phyloP scores from a whole-genome alignment of 2,329 filamentous ascomycete genomes.

The Pestalotiopsis sp. region DNA sequence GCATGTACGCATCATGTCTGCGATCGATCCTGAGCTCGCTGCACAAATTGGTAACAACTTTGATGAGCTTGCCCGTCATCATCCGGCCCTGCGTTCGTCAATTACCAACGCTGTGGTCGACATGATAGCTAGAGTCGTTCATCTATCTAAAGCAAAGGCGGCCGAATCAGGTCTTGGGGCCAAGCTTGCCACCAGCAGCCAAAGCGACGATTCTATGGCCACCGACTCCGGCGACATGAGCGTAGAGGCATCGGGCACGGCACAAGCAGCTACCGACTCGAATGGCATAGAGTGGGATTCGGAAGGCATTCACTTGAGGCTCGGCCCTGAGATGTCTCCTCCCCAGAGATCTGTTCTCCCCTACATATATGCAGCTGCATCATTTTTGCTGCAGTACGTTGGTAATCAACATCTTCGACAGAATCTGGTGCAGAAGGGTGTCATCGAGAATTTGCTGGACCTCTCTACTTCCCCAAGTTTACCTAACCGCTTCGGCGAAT shows the following conservation, averaged over 20 bases:
- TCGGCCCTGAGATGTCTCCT: conserved; percentile 16
- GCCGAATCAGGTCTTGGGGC: conserved; percentile 71
- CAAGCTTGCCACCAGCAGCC: conserved; percentile 68
- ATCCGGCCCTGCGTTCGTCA: conserved; percentile 76
- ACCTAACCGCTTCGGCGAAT: conserved; percentile 69
- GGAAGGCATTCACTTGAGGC: conserved; percentile 15
- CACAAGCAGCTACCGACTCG: conserved; percentile 50
- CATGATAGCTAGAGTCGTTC: conserved; percentile 81
- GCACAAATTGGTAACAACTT: conserved; percentile 79
- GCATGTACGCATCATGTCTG: conserved; percentile 78
- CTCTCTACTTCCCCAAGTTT: conserved; percentile 81
- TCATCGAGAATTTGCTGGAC: conserved; percentile 81
- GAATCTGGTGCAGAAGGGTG: conserved; percentile 75
- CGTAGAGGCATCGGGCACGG: conserved; percentile 35
- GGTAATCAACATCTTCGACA: conserved; percentile 71
- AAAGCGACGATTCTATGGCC: conserved; percentile 55
- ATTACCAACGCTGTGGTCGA: conserved; percentile 85
- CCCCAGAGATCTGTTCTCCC: conserved; percentile 50
- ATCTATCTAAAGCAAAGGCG: conserved; percentile 71
- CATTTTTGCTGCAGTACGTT: conserved; percentile 75
- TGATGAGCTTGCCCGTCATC: conserved; percentile 92
- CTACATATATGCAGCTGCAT: conserved; percentile 74
- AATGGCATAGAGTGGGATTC: conserved; percentile 63
- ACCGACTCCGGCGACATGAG: conserved; percentile 48
- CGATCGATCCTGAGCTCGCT: conserved; percentile 68